Percentiles rank a stretch among this genome's conserved stretches.
phyloP scores from a whole-genome alignment of 2,329 filamentous ascomycete genomes.

The Seiridium unicorne region DNA sequence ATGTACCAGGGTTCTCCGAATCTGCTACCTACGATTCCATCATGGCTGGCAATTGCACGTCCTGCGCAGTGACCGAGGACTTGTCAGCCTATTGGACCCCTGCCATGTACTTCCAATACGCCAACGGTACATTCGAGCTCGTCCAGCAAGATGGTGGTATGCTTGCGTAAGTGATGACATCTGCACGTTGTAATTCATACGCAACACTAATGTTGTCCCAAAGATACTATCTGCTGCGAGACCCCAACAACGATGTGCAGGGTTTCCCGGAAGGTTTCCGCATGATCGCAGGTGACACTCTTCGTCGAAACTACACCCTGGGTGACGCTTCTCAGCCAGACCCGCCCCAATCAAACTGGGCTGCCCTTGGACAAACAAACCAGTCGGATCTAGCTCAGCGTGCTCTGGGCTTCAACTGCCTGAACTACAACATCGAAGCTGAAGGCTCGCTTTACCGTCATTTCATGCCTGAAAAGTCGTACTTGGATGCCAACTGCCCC shows the following conservation, averaged over 20 bases:
- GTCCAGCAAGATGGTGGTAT: conserved; percentile 79
- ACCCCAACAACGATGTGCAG: conserved; percentile 51
- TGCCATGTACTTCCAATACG: conserved; percentile 72
- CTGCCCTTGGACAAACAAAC: conserved; percentile 55
- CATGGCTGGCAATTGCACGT: conserved; percentile 67
- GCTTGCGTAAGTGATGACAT: conserved; percentile 65
- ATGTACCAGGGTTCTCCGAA: conserved; percentile 59
- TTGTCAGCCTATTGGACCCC: conserved; percentile 90
- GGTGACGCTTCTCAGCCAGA: conserved; percentile 65
- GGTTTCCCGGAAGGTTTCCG: conserved; percentile 77
- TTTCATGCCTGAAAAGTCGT: conserved; percentile 75
- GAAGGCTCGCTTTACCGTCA: conserved; percentile 81
- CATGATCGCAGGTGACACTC: conserved; percentile 77
- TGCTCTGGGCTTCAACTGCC: conserved; percentile 90
- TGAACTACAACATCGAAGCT: conserved; percentile 69
- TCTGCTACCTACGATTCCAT: conserved; percentile 58
- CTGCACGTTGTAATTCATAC: not conserved
- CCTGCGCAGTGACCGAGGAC: conserved; percentile 76
- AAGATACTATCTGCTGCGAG: conserved; percentile 79
- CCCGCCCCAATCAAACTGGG: conserved; percentile 69
- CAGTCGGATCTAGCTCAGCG: conserved; percentile 74
- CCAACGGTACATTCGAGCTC: conserved; percentile 63
- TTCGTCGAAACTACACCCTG: conserved; percentile 67
- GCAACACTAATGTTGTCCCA: not conserved
- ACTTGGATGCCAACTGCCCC: conserved; percentile 76